These are phyloP conservation scores for Neopestalotiopsis sp. DNA, from an alignment of 2,329 filamentous ascomycete genomes.

Conservation along the genomic window DNA sequence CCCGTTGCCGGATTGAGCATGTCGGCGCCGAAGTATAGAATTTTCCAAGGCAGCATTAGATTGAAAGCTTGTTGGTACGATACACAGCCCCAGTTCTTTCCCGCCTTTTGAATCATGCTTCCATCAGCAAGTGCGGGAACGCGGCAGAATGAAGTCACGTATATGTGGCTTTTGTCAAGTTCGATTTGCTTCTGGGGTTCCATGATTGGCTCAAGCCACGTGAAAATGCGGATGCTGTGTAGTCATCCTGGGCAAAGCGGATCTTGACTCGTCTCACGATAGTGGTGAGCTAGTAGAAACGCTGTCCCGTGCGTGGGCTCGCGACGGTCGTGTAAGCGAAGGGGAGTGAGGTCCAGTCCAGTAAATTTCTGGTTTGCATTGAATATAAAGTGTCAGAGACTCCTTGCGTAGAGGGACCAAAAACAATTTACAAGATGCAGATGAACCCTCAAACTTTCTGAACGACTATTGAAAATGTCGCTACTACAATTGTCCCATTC, in stretches of 20 bases:
- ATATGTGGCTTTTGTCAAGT: neutral
- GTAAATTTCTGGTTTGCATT: neutral
- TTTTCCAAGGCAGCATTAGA: slow-evolving; percentile 8
- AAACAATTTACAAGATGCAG: neutral
- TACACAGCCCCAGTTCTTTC: neutral
- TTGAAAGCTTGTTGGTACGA: neutral
- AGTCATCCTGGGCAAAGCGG: neutral
- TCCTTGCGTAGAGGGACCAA: neutral
- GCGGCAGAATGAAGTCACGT: neutral
- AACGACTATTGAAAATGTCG: neutral
- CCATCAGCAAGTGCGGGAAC: neutral
- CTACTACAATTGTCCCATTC: neutral
- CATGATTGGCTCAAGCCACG: neutral
- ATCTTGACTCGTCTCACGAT: neutral
- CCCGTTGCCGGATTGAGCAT: neutral
- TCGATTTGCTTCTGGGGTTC: neutral
- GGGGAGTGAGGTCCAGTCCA: neutral
- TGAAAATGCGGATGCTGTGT: neutral
- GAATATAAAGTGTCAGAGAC: neutral
- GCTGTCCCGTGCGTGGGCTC: neutral
- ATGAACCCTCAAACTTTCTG: neutral
- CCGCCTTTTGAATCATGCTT: neutral
- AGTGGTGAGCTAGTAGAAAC: neutral
- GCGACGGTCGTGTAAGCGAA: neutral
- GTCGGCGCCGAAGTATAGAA: neutral